Percentiles rank a stretch among this genome's conserved stretches.
These are phyloP conservation scores for Monosporascus sp. DNA, from an alignment of 2,329 filamentous ascomycete species.

Conservation along the genomic window DNA sequence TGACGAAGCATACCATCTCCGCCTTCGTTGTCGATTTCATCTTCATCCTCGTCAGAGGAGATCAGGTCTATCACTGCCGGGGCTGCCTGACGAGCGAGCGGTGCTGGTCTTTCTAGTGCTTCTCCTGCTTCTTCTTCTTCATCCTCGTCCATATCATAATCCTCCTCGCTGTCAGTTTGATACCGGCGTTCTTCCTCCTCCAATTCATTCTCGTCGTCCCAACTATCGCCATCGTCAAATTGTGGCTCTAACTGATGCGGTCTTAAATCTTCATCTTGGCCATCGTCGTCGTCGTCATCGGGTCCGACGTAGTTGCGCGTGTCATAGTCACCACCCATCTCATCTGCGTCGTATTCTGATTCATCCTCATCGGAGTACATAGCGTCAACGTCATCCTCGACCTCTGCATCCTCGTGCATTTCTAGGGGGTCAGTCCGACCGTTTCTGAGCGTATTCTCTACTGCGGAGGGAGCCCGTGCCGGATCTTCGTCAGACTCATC, in stretches of 20 bases:
- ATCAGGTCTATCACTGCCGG: constrained; percentile 17
- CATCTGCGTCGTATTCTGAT: constrained; percentile 23
- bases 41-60: constrained; percentile 12
- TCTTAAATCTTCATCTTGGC: constrained; percentile 23
- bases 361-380: constrained; percentile 24
- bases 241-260: constrained; percentile 21
- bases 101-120: constrained; percentile 4
- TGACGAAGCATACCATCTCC: constrained; percentile 1
- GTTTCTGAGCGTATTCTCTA: constrained; percentile 11
- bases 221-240: constrained; percentile 22
- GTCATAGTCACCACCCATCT: constrained; percentile 28
- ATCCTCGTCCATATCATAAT: constrained; percentile 15
- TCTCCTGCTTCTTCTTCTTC: constrained; percentile 9
- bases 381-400: constrained; percentile 21
- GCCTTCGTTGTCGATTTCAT: constrained; percentile 2
- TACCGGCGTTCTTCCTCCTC: constrained; percentile 8
- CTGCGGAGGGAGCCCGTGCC: constrained; percentile 9
- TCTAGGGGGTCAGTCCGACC: constrained; percentile 12
- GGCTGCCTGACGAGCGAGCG: constrained; percentile 1
- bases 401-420: constrained; percentile 21
- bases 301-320: constrained; percentile 23
- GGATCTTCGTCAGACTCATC: constrained; percentile 21
- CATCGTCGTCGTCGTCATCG: constrained; percentile 28
- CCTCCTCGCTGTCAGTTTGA: constrained; percentile 3
- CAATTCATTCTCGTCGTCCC: constrained; percentile 16